A percentile compares a stretch with the other conserved stretches of the same genome.
phyloP scores from a whole-genome alignment of 23 red algal species.

The Gracilaria caudata region DNA sequence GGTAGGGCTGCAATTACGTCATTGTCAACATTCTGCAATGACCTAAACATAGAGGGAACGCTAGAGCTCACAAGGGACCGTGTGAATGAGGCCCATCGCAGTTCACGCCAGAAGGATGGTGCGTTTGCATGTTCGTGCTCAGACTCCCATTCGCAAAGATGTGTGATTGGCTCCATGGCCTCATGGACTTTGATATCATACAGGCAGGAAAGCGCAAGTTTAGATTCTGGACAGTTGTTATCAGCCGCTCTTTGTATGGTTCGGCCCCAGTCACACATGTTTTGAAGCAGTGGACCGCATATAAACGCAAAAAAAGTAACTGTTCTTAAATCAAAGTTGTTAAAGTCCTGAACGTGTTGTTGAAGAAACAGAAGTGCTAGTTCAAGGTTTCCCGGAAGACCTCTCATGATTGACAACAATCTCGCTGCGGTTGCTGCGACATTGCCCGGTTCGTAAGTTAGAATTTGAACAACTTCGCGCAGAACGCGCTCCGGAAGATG shows the following conservation, averaged over 20 bases:
- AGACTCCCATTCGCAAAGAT: constrained; percentile 38
- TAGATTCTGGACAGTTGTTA: constrained; percentile 13
- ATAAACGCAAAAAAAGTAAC: constrained; percentile 46
- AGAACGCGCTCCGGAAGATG: constrained; percentile 46
- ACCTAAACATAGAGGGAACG: neutral
- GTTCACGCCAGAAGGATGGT: constrained; percentile 66
- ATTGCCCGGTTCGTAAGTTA: constrained; percentile 10
- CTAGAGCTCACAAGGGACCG: neutral
- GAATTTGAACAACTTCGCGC: constrained; percentile 53
- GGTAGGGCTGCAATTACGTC: neutral
- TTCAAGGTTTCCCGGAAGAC: constrained; percentile 62
- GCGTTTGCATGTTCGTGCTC: constrained; percentile 14
- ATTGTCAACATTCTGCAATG: neutral
- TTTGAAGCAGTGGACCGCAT: constrained; percentile 9
- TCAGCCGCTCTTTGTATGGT: constrained; percentile 9
- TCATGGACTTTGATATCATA: constrained; percentile 33
- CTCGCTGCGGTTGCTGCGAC: constrained; percentile 33
- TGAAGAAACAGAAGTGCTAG: constrained; percentile 24
- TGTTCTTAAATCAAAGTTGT: neutral
- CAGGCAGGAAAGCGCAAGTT: constrained; percentile 40
- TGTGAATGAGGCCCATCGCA: constrained; percentile 57
- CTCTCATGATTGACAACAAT: constrained; percentile 63
- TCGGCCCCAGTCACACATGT: constrained; percentile 2
- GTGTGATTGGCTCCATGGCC: constrained; percentile 33
- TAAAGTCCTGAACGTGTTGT: constrained; percentile 11